Evolutionary conservation across 495 filamentous ascomycete species (phyloP).

Genomic region (Jackrogersella multiformis): DNA sequence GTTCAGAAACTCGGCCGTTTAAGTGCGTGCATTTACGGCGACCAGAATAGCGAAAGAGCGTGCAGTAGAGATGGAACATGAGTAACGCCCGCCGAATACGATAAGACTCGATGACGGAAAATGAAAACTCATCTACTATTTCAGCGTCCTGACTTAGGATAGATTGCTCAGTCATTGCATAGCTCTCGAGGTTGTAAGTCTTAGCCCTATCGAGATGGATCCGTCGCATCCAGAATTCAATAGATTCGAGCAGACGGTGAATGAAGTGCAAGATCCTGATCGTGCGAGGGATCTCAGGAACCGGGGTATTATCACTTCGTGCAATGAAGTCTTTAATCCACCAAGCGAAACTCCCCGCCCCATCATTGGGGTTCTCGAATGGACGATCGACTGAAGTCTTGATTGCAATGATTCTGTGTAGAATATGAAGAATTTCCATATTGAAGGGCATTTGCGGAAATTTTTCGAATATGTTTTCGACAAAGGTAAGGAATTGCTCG

Average conservation of each 20-base stretch:
- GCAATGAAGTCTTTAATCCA: slow-evolving; percentile 3
- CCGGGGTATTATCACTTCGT: background rate
- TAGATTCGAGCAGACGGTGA: background rate
- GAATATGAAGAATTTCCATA: background rate
- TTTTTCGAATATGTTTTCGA: background rate
- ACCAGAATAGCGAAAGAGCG: background rate
- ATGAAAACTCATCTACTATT: background rate
- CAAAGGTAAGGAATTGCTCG: background rate
- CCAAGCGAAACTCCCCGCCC: background rate
- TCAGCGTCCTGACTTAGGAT: background rate
- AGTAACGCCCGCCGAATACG: slow-evolving; percentile 4
- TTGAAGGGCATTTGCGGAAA: background rate
- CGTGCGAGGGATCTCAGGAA: background rate
- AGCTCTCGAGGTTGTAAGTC: background rate
- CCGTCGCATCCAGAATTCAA: background rate
- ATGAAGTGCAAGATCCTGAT: background rate
- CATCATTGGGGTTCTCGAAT: background rate
- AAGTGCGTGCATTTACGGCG: background rate
- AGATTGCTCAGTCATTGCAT: background rate
- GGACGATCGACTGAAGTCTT: background rate
- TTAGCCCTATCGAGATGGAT: background rate
- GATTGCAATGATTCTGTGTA: background rate
- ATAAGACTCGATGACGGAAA: background rate
- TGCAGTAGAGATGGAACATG: background rate
- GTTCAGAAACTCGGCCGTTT: background rate